Conservation (phyloP, 352 stramenopile genomes). For the Phytophthora vignae region DNA sequence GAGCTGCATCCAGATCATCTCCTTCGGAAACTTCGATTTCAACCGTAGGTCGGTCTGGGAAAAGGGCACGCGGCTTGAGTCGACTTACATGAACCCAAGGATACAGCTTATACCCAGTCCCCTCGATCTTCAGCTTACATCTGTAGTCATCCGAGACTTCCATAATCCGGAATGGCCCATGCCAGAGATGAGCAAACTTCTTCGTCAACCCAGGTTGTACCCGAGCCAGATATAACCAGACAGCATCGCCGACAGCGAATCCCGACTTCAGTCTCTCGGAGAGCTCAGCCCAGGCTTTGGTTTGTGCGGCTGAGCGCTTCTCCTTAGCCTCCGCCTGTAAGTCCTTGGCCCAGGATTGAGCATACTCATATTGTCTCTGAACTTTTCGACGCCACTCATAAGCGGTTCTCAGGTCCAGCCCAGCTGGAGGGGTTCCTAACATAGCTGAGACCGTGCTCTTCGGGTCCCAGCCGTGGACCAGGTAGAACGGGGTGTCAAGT, state of each 20-base stretch:
- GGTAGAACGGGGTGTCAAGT: not conserved
- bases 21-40: not conserved
- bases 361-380: too few species aligned
- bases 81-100: not conserved
- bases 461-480: not conserved
- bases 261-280: not conserved
- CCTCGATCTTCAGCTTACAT: not conserved
- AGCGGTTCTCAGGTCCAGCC: too few species aligned
- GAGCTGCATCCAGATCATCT: not conserved
- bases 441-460: too few species aligned
- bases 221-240: not conserved
- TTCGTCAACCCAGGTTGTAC: not conserved
- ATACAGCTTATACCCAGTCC: not conserved
- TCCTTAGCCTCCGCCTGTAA: not conserved
- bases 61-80: not conserved
- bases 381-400: too few species aligned
- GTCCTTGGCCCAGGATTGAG: not conserved
- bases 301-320: not conserved
- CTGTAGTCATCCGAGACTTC: not conserved
- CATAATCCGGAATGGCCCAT: not conserved
- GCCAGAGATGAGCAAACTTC: constrained; percentile 1
- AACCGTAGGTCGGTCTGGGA: not conserved
- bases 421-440: too few species aligned
- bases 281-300: not conserved
- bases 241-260: not conserved